A percentile compares a stretch with the other conserved stretches of the same genome.
Evolutionary conservation across 2,329 filamentous ascomycete genomes (phyloP).

Genomic region (Sphaceloma murrayae): DNA sequence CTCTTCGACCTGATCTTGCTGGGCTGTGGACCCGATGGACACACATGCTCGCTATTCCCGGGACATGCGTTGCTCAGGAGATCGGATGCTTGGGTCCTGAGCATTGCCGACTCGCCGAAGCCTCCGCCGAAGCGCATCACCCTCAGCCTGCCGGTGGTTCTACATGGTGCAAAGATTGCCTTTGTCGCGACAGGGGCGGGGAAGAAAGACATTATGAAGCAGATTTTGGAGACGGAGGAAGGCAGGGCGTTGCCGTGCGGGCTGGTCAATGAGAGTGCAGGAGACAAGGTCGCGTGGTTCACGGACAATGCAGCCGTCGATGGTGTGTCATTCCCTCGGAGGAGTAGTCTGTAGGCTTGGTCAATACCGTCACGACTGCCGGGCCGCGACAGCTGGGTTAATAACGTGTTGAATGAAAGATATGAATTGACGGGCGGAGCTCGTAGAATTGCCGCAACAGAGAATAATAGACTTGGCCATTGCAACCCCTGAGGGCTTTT

Average conservation of each 20-base stretch:
- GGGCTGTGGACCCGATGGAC: conserved; percentile 89
- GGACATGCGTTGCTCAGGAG: conserved; percentile 79
- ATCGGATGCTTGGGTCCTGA: conserved; percentile 80
- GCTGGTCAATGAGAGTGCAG: conserved; percentile 73
- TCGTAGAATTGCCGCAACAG: too few relatives aligned
- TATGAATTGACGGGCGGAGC: background rate
- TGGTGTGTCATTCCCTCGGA: conserved; percentile 69
- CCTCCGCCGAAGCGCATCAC: conserved; percentile 86
- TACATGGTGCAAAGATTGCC: conserved; percentile 73
- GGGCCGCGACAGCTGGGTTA: background rate
- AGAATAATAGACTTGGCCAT: background rate
- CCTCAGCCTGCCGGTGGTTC: conserved; percentile 81
- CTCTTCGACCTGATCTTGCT: conserved; percentile 92
- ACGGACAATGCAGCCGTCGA: conserved; percentile 78
- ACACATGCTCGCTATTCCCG: conserved; percentile 95
- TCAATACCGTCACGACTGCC: background rate
- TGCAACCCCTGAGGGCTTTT: too few relatives aligned
- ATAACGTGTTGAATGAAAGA: background rate
- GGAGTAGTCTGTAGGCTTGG: conserved; percentile 48
- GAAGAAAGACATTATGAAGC: conserved; percentile 86
- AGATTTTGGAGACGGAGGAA: conserved; percentile 76
- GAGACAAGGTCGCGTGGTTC: conserved; percentile 91
- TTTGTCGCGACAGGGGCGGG: conserved; percentile 84
- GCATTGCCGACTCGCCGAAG: conserved; percentile 90
- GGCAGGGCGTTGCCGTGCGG: conserved; percentile 69